phyloP scores from a whole-genome alignment of 2,329 filamentous ascomycete species.

The Colletotrichum gloeosporioides region DNA sequence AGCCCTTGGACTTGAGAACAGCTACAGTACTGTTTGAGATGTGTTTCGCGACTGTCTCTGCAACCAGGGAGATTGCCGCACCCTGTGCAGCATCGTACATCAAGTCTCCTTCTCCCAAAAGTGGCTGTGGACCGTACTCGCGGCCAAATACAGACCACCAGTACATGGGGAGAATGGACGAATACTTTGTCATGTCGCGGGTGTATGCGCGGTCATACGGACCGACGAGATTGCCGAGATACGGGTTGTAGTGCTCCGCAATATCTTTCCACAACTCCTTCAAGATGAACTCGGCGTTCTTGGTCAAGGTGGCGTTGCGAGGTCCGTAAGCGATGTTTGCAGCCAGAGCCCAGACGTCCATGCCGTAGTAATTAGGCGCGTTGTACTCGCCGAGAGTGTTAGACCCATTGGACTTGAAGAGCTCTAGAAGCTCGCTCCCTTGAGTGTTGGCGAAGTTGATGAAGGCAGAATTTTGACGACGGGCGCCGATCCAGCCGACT shows the following conservation, averaged over 20 bases:
- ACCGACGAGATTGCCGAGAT: slow-evolving; percentile 37
- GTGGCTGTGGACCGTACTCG: slow-evolving; percentile 40
- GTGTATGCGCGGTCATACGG: slow-evolving; percentile 43
- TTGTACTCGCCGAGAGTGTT: slow-evolving; percentile 44
- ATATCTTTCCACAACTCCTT: slow-evolving; percentile 38
- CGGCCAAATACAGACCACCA: slow-evolving; percentile 49
- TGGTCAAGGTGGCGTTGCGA: slow-evolving; percentile 31
- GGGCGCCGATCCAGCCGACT: slow-evolving; percentile 45
- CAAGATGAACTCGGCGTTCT: slow-evolving; percentile 32
- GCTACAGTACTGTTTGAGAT: slow-evolving; percentile 32
- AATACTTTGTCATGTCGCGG: slow-evolving; percentile 43
- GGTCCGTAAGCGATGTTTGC: slow-evolving; percentile 42
- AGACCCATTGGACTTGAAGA: slow-evolving; percentile 35
- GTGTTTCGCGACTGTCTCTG: slow-evolving; percentile 32
- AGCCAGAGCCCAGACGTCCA: slow-evolving; percentile 44
- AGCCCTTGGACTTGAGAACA: slow-evolving; percentile 33
- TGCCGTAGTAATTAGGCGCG: slow-evolving; percentile 45
- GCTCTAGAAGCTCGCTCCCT: slow-evolving; percentile 31
- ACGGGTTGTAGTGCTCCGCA: slow-evolving; percentile 39
- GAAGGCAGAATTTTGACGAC: slow-evolving; percentile 39
- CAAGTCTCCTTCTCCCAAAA: slow-evolving; percentile 43
- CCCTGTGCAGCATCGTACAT: slow-evolving; percentile 46
- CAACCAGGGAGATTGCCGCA: slow-evolving; percentile 41
- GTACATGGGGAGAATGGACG: slow-evolving; percentile 43
- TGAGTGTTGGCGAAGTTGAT: slow-evolving; percentile 40